Conservation (phyloP, 176 grass and related monocot genomes). For the Carex littledalei region DNA sequence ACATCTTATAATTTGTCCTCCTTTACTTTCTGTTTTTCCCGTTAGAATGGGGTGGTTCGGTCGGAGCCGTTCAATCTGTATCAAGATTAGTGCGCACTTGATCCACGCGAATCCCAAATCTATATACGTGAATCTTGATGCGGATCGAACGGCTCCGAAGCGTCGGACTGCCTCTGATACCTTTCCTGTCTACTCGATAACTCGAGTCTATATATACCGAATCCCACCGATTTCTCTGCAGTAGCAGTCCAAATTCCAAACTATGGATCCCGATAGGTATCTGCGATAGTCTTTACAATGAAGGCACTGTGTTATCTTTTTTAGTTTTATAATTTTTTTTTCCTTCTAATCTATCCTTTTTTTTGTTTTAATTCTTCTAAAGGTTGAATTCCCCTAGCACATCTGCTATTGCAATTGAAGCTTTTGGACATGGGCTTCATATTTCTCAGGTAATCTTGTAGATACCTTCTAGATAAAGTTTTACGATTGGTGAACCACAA, state of each 20-base stretch:
- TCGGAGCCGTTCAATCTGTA: no score
- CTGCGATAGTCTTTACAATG: not conserved
- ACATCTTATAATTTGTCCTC: not conserved
- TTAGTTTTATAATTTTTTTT: not conserved
- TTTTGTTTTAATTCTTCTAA: slow-evolving; percentile 3
- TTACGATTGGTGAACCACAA: not conserved
- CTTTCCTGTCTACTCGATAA: not conserved
- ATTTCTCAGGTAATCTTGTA: slow-evolving; percentile 59
- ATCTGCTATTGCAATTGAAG: slow-evolving; percentile 63
- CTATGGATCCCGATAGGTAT: slow-evolving; percentile 10
- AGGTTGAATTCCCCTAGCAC: slow-evolving; percentile 89
- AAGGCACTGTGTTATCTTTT: not conserved
- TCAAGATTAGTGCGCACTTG: no score
- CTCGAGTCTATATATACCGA: not conserved
- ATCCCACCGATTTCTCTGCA: not conserved
- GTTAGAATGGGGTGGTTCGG: not conserved
- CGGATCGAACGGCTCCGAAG: not conserved
- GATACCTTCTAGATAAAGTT: not conserved
- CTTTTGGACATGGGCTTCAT: slow-evolving; percentile 64
- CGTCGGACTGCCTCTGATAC: not conserved
- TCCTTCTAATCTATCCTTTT: not conserved
- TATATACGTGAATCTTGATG: no score
- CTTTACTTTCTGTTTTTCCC: not conserved
- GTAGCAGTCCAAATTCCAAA: not conserved
- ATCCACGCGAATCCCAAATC: no score